Evolutionary conservation across 306 rosid species (phyloP).

Genomic region (Cicer cuneatum): DNA sequence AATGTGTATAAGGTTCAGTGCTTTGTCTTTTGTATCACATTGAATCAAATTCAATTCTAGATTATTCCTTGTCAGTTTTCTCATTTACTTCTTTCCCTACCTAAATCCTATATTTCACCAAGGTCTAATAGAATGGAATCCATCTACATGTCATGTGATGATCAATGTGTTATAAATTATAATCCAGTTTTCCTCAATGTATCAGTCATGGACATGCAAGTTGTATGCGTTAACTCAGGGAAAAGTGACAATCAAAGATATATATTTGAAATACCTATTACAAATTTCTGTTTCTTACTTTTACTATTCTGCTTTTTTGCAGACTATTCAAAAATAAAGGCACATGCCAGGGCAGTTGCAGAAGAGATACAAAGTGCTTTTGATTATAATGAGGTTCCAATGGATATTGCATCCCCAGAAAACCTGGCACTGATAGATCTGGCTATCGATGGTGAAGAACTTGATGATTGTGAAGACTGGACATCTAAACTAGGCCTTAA

Average conservation of each 20-base stretch:
- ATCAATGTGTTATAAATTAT: conserved; percentile 27
- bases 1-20: neutral
- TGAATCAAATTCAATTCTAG: conserved; percentile 1
- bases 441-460: conserved; percentile 78
- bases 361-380: conserved; percentile 80
- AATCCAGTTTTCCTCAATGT: neutral
- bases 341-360: conserved; percentile 83
- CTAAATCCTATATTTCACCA: neutral
- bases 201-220: conserved; percentile 19
- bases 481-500: conserved; percentile 88
- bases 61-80: conserved; percentile 4
- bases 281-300: conserved; percentile 22
- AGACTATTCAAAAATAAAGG: conserved; percentile 92
- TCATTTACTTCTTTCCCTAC: conserved; percentile 6
- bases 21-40: conserved; percentile 15
- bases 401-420: conserved; percentile 78
- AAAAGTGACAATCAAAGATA: conserved; percentile 15
- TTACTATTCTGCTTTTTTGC: conserved; percentile 47
- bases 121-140: conserved; percentile 36
- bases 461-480: conserved; percentile 79
- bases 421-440: conserved; percentile 86
- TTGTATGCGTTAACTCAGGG: conserved; percentile 23
- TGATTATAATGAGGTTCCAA: conserved; percentile 68
- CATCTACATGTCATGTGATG: conserved; percentile 24
- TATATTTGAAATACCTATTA: conserved; percentile 28